Evolutionary conservation across 768 basidiomycete genomes (phyloP).

Genomic region (Clitopilus hobsonii): DNA sequence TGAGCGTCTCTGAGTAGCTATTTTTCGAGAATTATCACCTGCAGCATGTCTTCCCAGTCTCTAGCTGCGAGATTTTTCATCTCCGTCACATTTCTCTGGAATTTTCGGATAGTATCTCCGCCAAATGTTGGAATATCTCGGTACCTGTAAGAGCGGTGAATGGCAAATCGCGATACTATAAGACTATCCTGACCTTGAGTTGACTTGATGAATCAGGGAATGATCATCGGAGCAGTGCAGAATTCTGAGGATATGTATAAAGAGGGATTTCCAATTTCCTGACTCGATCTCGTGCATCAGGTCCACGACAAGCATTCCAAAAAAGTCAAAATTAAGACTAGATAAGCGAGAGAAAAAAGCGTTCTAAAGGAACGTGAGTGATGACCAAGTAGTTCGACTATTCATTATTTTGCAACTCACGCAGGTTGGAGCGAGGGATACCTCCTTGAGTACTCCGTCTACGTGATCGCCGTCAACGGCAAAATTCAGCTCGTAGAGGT

Average conservation of each 20-base stretch:
- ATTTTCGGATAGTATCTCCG: neutral
- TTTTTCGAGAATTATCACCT: neutral
- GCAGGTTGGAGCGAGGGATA: constrained; percentile 18
- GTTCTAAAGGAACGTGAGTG: constrained; percentile 11
- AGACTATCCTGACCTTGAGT: neutral
- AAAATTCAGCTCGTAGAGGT: neutral
- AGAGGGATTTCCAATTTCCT: constrained; percentile 32
- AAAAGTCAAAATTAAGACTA: constrained; percentile 17
- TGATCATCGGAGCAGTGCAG: constrained; percentile 11
- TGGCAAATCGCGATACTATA: neutral
- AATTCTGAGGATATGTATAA: constrained; percentile 32
- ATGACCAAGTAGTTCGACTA: neutral
- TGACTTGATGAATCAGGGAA: neutral
- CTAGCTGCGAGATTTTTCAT: constrained; percentile 7
- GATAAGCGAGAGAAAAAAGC: constrained; percentile 15
- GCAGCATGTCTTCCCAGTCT: neutral
- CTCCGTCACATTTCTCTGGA: neutral
- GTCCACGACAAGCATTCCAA: constrained; percentile 26
- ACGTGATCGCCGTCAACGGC: constrained; percentile 6
- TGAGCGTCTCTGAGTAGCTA: neutral
- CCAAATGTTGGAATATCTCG: neutral
- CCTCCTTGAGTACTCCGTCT: constrained; percentile 14
- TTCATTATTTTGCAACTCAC: neutral
- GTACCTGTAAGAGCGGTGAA: neutral
- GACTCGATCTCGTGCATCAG: constrained; percentile 34